Conservation (phyloP, 805 yeast species). For the Sugiyamaella chiloensis region DNA sequence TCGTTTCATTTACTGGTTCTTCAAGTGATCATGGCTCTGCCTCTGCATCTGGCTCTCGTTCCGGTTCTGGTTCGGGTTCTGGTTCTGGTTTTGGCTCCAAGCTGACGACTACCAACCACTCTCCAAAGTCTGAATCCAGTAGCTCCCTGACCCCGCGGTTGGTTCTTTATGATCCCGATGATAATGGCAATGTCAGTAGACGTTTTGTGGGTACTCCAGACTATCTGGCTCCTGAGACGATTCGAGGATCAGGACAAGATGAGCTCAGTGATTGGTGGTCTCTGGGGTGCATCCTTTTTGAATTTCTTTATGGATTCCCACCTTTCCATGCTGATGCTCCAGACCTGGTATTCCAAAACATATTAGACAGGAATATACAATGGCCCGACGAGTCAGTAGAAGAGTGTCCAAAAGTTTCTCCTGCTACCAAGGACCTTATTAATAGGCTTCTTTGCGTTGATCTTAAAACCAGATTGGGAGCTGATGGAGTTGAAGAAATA, state of each 20-base stretch:
- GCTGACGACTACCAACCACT: background rate
- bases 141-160: constrained; percentile 9
- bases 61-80: background rate
- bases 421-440: constrained; percentile 73
- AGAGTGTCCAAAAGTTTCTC: constrained; percentile 38
- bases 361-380: constrained; percentile 65
- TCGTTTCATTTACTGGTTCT: constrained; percentile 38
- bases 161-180: constrained; percentile 66
- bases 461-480: constrained; percentile 68
- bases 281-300: constrained; percentile 91
- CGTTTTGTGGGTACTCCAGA: constrained; percentile 97
- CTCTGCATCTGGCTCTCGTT: background rate
- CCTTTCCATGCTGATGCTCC: constrained; percentile 88
- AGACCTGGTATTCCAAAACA: constrained; percentile 76
- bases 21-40: constrained; percentile 23
- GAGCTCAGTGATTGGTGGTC: constrained; percentile 99
- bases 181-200: constrained; percentile 46
- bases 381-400: constrained; percentile 62
- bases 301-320: constrained; percentile 87
- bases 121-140: constrained; percentile 6
- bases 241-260: constrained; percentile 76
- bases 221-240: constrained; percentile 95
- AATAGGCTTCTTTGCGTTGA: constrained; percentile 57
- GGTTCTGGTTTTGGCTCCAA: background rate
- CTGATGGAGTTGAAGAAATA: constrained; percentile 72